A percentile compares a stretch with the other conserved stretches of the same genome.
These are phyloP conservation scores for Beauveria sp. DNA, from an alignment of 2,329 filamentous ascomycete genomes.

Conservation along the genomic window DNA sequence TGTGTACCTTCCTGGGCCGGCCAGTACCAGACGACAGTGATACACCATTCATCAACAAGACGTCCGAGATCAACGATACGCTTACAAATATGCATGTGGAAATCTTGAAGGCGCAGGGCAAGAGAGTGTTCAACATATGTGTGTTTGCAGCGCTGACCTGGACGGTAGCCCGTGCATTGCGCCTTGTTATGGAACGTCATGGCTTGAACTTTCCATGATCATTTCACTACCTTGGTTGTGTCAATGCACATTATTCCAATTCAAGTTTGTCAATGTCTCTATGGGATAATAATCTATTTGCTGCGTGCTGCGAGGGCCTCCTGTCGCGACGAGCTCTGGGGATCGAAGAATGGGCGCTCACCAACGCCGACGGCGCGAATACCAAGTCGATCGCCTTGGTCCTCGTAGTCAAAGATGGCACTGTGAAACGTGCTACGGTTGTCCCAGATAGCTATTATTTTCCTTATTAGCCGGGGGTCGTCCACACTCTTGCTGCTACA, in stretches of 20 bases:
- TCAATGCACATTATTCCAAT: too few relatives aligned
- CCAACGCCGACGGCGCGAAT: constrained; percentile 45
- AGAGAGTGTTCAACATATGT: constrained; percentile 2
- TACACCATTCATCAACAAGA: constrained; percentile 13
- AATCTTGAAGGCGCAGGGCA: constrained; percentile 1
- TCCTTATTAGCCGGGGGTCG: background rate
- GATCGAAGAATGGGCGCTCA: constrained; percentile 47
- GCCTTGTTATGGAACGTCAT: background rate
- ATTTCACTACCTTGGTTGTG: background rate
- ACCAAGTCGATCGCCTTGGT: constrained; percentile 39
- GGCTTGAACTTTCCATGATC: background rate
- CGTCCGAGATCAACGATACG: constrained; percentile 8
- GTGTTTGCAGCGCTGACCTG: background rate
- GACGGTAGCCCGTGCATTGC: background rate
- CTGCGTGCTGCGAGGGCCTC: background rate
- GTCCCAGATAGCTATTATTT: constrained; percentile 45
- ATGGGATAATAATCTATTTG: background rate
- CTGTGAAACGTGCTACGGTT: constrained; percentile 49
- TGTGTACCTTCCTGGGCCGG: constrained; percentile 21
- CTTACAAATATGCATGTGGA: background rate
- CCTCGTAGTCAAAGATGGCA: constrained; percentile 45
- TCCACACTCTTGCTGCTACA: background rate
- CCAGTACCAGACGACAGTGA: constrained; percentile 16
- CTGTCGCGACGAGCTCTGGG: constrained; percentile 24
- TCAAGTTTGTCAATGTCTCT: background rate